A percentile compares a stretch with the other conserved stretches of the same genome.
These are phyloP conservation scores for Aspergillus ellipticus DNA, from an alignment of 495 filamentous ascomycete species.

Conservation along the genomic window DNA sequence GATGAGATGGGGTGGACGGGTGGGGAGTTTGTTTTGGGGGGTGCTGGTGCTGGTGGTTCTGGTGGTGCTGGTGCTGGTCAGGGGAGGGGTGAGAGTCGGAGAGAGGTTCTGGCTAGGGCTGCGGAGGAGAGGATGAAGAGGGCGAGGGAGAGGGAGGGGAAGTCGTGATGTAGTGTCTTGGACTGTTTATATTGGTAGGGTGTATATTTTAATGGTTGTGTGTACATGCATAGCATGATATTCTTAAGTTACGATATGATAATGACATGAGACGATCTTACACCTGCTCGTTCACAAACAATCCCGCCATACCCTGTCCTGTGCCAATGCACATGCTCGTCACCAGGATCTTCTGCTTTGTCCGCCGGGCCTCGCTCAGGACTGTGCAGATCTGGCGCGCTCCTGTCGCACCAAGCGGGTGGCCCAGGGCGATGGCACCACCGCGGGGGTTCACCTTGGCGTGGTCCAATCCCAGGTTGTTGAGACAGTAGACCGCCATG, in stretches of 20 bases:
- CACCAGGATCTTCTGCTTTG: slow-evolving; percentile 77
- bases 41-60: slow-evolving; percentile 33
- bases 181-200: neutral
- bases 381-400: slow-evolving; percentile 78
- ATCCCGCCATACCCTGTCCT: slow-evolving; percentile 78
- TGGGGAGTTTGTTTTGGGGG: slow-evolving; percentile 80
- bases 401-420: slow-evolving; percentile 79
- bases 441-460: slow-evolving; percentile 87
- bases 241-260: neutral
- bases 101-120: slow-evolving; percentile 72
- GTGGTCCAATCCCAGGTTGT: slow-evolving; percentile 71
- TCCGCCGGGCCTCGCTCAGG: slow-evolving; percentile 73
- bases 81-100: slow-evolving; percentile 43
- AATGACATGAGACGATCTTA: slow-evolving; percentile 18
- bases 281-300: slow-evolving; percentile 77
- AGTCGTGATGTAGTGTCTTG: slow-evolving; percentile 8
- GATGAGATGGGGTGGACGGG: slow-evolving; percentile 87
- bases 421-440: slow-evolving; percentile 75
- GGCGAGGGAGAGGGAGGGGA: slow-evolving; percentile 32
- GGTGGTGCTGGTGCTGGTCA: slow-evolving; percentile 20
- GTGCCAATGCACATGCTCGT: slow-evolving; percentile 88
- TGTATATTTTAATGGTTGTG: neutral
- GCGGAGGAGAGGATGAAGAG: slow-evolving; percentile 69
- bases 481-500: slow-evolving; percentile 92
- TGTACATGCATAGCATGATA: neutral